These are phyloP conservation scores for Colletotrichum sp. DNA, from an alignment of 2,329 filamentous ascomycete genomes.

Conservation along the genomic window DNA sequence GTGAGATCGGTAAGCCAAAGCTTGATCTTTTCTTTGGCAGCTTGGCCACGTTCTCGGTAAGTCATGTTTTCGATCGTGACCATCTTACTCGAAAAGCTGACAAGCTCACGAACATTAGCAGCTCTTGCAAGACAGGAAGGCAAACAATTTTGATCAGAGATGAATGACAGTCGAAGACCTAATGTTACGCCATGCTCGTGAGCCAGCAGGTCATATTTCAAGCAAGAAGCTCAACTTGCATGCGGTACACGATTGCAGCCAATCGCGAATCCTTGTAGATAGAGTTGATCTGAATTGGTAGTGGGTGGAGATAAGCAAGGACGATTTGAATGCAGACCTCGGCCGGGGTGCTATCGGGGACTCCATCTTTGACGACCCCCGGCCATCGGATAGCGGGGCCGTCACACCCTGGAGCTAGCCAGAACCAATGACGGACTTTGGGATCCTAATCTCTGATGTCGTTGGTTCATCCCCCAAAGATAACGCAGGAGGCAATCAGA, in stretches of 20 bases:
- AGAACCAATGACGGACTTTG: neutral
- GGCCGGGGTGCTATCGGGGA: neutral
- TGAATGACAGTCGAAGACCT: neutral
- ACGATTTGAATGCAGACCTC: neutral
- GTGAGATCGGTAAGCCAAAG: neutral
- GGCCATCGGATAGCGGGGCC: neutral
- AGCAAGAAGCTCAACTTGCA: neutral
- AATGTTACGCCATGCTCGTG: neutral
- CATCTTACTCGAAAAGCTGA: neutral
- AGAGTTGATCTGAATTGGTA: neutral
- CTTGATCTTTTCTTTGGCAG: neutral
- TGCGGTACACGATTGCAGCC: neutral
- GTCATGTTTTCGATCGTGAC: neutral
- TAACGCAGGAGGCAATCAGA: neutral
- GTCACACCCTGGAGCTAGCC: neutral
- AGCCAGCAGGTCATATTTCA: neutral
- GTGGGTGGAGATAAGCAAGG: neutral
- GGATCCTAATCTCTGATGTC: neutral
- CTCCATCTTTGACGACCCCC: neutral
- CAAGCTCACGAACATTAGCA: neutral
- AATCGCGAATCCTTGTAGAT: neutral
- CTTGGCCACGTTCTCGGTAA: neutral
- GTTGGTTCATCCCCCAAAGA: neutral
- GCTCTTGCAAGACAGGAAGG: neutral
- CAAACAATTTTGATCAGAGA: neutral